Evolutionary conservation across 768 basidiomycete genomes (phyloP), one percentile per base, ranked within the genome.

Genomic region (Hirschioporus abietinus): DNA sequence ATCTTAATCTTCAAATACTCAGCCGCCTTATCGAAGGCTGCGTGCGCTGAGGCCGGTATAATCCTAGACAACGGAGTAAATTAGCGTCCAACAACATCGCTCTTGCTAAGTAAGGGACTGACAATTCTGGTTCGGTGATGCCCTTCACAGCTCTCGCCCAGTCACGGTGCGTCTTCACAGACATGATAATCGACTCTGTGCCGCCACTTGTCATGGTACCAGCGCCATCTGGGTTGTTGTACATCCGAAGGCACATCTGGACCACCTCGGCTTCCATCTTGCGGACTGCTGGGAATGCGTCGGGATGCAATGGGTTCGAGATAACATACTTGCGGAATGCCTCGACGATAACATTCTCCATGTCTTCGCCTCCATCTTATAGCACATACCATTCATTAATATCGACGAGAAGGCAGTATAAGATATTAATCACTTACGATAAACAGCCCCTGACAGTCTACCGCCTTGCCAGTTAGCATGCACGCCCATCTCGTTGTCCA

Each of bases 261-360:
- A 96, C 93, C 27, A 96, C 85, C 73, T 98, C 96, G 18, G 95
- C 92, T 72, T 99, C 96, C 96, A 99, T 99, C 79, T 96, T 95
- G 62, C 96, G 84, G 12, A 97, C 78, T 0, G 92, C 90, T 0
- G 96, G 96, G 77, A 97, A 97, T 59, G 95, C 88, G 66, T 95
- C 93, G 0, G 96, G 94, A 72, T 98, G 95, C 10, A 98, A 81
- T 1, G 95, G 94, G 72, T 96, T 95, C 27, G 92, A 91, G 63
- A 95, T 86, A 60, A 89, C 87, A 70, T 95, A 97, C 63, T 87
- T 86, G 68, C 87, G 81, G 72, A 93, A 92, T 0, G 95, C 94
- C 5, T 90, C 82, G 24, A 90, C 86, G 69, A 96, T 88, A 63
- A 97, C 82, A 65, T 84, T 85, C 71, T 88, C 86, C 68, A 95